Evolutionary conservation across 352 stramenopile species (phyloP).

Genomic region (Aphanomyces invadans): DNA sequence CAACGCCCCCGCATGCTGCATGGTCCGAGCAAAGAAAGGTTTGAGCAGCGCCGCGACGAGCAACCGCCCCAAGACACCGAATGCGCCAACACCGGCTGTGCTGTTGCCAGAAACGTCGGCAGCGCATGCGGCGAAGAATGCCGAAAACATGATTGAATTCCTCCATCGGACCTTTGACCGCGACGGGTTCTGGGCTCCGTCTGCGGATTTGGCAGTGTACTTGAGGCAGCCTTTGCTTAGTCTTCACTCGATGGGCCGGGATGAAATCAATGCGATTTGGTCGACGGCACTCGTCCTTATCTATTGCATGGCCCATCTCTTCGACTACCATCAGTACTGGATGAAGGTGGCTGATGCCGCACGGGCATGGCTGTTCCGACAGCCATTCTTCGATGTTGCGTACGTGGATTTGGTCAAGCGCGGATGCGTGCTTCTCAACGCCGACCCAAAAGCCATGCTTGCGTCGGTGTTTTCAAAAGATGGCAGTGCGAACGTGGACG

Average conservation of each 20-base stretch:
- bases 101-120: conserved; percentile 6
- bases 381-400: conserved; percentile 42
- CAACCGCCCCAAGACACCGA: background rate
- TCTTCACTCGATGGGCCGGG: conserved; percentile 23
- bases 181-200: background rate
- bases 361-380: conserved; percentile 38
- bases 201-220: background rate
- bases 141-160: conserved; percentile 14
- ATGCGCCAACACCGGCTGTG: background rate
- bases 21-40: background rate
- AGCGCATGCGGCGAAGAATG: background rate
- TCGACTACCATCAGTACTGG: conserved; percentile 46
- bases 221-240: background rate
- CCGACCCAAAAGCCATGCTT: conserved; percentile 33
- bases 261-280: conserved; percentile 45
- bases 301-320: conserved; percentile 34
- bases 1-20: too few relatives aligned
- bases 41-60: background rate
- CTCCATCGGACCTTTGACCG: background rate
- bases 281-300: conserved; percentile 42
- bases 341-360: conserved; percentile 35
- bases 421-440: conserved; percentile 33
- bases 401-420: conserved; percentile 44
- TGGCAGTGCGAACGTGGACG: conserved; percentile 21
- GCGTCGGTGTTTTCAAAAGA: conserved; percentile 33